Evolutionary conservation across 139 green algal species (phyloP).

Genomic region (Diplosphaera chodatii): DNA sequence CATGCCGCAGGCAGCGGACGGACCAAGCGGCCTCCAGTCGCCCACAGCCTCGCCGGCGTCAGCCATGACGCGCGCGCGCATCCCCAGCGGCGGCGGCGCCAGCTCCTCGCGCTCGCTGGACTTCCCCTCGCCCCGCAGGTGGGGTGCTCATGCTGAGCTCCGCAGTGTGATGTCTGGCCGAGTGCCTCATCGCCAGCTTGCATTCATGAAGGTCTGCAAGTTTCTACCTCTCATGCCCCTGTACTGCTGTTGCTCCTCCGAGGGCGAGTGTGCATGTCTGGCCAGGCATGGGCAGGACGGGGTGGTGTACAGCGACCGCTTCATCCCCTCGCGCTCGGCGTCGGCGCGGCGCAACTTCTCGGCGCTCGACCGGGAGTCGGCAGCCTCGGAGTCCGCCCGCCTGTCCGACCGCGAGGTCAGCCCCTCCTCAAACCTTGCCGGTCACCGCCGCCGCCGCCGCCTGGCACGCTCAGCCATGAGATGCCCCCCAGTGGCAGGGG

Average conservation of each 20-base stretch:
- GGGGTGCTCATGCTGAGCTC: too few species aligned
- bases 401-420: background rate
- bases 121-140: background rate
- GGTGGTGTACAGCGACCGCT: constrained; percentile 75
- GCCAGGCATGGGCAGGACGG: too few species aligned
- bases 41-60: background rate
- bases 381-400: constrained; percentile 22
- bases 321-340: constrained; percentile 69
- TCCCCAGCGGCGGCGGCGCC: background rate
- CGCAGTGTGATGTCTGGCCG: too few species aligned
- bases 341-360: constrained; percentile 64
- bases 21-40: background rate
- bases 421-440: too few species aligned
- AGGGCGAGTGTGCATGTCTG: too few species aligned
- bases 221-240: too few species aligned
- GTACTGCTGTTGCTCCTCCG: too few species aligned
- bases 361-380: constrained; percentile 60
- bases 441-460: too few species aligned
- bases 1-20: background rate
- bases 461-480: too few species aligned
- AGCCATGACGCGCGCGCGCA: background rate
- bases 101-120: background rate
- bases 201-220: too few species aligned
- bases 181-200: too few species aligned
- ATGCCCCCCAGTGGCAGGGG: too few species aligned